Evolutionary conservation across 164 flowering plant genomes (phyloP).

Genomic region (Annona squamosa): DNA sequence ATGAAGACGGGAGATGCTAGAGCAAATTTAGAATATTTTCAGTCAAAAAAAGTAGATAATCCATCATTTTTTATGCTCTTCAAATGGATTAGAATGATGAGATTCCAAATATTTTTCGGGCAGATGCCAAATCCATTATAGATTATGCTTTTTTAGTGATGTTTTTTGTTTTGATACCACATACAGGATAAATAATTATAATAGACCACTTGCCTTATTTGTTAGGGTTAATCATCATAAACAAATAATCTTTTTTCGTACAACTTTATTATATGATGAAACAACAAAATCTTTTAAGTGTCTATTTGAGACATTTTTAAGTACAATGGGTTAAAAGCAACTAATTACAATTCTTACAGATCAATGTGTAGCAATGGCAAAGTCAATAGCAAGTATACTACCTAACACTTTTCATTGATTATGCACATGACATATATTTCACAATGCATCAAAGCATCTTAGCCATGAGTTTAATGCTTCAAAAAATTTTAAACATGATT

Average conservation of each 20-base stretch:
- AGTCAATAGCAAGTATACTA: slow-evolving; percentile 3
- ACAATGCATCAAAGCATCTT: slow-evolving; percentile 1
- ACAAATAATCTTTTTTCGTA: slow-evolving; percentile 13
- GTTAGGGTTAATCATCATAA: no score
- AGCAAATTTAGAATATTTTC: not conserved
- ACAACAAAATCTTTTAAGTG: not conserved
- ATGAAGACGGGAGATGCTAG: not conserved
- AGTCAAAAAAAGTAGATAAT: not conserved
- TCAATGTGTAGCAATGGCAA: not conserved
- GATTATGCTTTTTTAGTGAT: no score
- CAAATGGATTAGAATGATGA: no score
- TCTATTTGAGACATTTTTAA: slow-evolving; percentile 1
- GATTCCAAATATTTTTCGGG: no score
- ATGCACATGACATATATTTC: slow-evolving; percentile 4
- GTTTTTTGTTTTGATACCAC: no score
- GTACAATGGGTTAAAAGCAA: not conserved
- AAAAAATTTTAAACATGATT: not conserved
- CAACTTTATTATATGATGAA: slow-evolving; percentile 1
- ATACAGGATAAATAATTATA: no score
- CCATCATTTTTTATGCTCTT: slow-evolving; percentile 6
- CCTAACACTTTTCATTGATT: slow-evolving; percentile 1
- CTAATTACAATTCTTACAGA: slow-evolving; percentile 5
- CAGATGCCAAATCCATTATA: no score
- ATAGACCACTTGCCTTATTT: no score
- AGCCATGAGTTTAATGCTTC: not conserved